phyloP scores from a whole-genome alignment of 1,139 yeast species.

The Kurtzmaniella quercitrusa region DNA sequence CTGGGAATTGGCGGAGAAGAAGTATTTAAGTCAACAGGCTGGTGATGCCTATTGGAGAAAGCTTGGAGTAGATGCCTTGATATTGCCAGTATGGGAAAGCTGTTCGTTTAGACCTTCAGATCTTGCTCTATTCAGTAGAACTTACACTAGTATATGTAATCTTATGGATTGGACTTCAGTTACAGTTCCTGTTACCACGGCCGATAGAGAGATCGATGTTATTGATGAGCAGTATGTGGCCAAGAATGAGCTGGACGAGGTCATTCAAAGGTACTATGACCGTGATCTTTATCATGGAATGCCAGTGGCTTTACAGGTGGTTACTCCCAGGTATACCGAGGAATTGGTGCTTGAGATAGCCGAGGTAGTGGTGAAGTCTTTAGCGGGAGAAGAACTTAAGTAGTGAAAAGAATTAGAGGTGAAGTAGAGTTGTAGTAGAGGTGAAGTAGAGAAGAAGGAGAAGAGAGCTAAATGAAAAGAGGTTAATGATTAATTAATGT shows the following conservation, averaged over 20 bases:
- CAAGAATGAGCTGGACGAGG: slow-evolving; percentile 18
- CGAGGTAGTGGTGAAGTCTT: not conserved
- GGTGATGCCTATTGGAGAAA: slow-evolving; percentile 27
- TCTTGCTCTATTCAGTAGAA: slow-evolving; percentile 8
- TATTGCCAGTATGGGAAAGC: slow-evolving; percentile 27
- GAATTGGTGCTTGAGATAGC: slow-evolving; percentile 36
- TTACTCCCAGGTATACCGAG: slow-evolving; percentile 50
- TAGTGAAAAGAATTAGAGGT: not conserved
- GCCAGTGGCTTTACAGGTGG: slow-evolving; percentile 59
- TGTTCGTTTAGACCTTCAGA: slow-evolving; percentile 20
- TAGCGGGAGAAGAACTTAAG: too few species aligned
- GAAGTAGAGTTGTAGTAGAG: too few species aligned
- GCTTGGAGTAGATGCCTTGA: slow-evolving; percentile 27
- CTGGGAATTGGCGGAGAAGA: slow-evolving; percentile 27
- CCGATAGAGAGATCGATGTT: slow-evolving; percentile 34
- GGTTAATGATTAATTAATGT: too few species aligned
- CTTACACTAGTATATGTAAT: slow-evolving; percentile 51
- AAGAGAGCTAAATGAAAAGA: too few species aligned
- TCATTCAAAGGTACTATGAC: slow-evolving; percentile 35
- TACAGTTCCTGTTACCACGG: slow-evolving; percentile 47
- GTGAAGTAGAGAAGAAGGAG: too few species aligned
- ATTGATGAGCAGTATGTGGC: slow-evolving; percentile 18
- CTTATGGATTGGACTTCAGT: slow-evolving; percentile 52
- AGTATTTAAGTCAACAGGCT: slow-evolving; percentile 22
- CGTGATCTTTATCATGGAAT: slow-evolving; percentile 50